A percentile compares a stretch with the other conserved stretches of the same genome.
Evolutionary conservation across 176 grass and related monocot species (phyloP).

Genomic region (Ananas comosus): DNA sequence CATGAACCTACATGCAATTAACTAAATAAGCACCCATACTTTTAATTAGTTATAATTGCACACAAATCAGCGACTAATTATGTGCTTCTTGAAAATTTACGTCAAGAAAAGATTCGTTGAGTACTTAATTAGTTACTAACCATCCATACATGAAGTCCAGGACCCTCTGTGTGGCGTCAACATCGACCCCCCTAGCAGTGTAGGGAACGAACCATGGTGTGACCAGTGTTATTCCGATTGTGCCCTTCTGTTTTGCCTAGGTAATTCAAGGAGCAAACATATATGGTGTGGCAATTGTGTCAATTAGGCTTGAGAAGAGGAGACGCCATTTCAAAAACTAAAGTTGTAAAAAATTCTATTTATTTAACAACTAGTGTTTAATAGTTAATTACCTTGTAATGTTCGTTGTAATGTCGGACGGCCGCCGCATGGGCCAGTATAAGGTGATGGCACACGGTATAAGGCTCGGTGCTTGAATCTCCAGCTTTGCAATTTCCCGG

Average conservation of each 20-base stretch:
- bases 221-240: constrained; percentile 46
- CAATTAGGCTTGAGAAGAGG: no score
- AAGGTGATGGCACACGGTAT: constrained; percentile 41
- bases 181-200: constrained; percentile 26
- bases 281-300: no score
- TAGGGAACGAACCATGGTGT: constrained; percentile 45
- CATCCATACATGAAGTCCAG: constrained; percentile 68
- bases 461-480: constrained; percentile 51
- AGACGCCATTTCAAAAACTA: no score
- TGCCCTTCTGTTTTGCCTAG: constrained; percentile 34
- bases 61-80: background rate
- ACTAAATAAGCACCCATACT: background rate
- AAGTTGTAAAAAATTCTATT: no score
- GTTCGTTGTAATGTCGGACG: constrained; percentile 31
- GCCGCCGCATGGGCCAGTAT: constrained; percentile 50
- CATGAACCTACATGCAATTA: constrained; percentile 26
- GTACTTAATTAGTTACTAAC: constrained; percentile 12
- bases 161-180: constrained; percentile 27
- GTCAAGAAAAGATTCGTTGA: no score
- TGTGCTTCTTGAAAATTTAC: no score
- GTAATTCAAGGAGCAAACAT: no score
- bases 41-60: background rate
- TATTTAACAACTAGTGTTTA: no score
- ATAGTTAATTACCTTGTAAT: constrained; percentile 42
- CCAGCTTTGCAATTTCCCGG: constrained; percentile 30